Evolutionary conservation across 2,329 filamentous ascomycete genomes (phyloP), one percentile per base, ranked within the genome.

Genomic region (Phyllosticta citriasiana): DNA sequence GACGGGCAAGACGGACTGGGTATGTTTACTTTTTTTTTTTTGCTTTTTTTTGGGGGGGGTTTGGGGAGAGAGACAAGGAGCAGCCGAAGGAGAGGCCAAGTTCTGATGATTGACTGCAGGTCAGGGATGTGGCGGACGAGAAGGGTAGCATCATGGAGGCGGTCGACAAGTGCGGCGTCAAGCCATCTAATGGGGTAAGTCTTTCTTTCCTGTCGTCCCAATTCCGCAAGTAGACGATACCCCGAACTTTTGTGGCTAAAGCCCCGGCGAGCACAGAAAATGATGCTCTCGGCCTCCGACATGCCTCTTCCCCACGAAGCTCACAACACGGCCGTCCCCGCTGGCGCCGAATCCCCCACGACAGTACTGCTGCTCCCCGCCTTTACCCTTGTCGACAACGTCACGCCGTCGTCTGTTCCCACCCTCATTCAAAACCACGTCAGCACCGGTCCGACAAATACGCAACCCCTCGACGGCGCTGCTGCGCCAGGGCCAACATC

Each of bases 1-100:
- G 25, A 99, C 94, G n/a, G 90, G 91, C 64, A 96, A 97, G 82
- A 83, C 87, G 26, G 94, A 99, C 75, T 99, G 94, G 94, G 88
- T 93, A 70, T 78, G 89, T 55, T 27, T 2, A n/a, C 12, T 22
- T 54, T 6, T 12, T 47, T 56, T 14, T 51, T 1, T 2, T 22
- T 22, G 1, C 19, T 22, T 22, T 22, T 22, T 22, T 22, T n/a
- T n/a, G n/a, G n/a, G n/a, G n/a, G 19, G 19, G 19, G 19, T 22
- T 22, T 22, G 19, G 19, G 19, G 63, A 88, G 96, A 77, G 89
- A 96, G n/a, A 4, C 40, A 4, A 47, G 33, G 9, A 47, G 3
- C 14, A 47, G n/a, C 6, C 40, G 6, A 40, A 14, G 16, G 6
- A 40, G 4, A 69, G 71, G 12, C 63, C 19, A 22, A 22, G 57